These are phyloP conservation scores for Corylus avellana DNA, from an alignment of 306 rosid genomes.

Conservation along the genomic window DNA sequence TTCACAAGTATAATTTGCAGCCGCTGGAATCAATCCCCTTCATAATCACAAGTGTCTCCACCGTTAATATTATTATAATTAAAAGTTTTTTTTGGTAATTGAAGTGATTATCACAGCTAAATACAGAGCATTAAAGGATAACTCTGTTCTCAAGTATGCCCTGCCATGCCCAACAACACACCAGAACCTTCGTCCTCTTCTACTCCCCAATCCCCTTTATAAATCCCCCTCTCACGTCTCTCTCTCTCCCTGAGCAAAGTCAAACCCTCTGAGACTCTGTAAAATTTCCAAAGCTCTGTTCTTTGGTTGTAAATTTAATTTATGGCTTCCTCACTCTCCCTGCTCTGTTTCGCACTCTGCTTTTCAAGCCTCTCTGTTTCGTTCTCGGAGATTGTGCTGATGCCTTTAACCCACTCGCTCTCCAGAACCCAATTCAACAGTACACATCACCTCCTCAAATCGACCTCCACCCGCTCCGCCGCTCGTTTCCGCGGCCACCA, in stretches of 20 bases:
- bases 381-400: conserved; percentile 32
- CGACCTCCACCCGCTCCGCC: conserved; percentile 62
- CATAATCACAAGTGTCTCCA: not conserved
- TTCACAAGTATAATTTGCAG: not conserved
- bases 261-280: not conserved
- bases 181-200: conserved; percentile 26
- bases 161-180: not conserved
- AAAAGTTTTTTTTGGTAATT: not conserved
- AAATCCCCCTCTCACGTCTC: not conserved
- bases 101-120: not conserved
- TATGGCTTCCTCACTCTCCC: conserved; percentile 54
- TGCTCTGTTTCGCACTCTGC: conserved; percentile 51
- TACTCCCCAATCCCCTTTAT: conserved; percentile 1
- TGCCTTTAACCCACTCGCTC: conserved; percentile 69
- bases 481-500: conserved; percentile 57
- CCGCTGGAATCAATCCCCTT: not conserved
- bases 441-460: conserved; percentile 76
- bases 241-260: not conserved
- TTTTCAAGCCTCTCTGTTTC: conserved; percentile 33
- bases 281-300: conserved; percentile 8
- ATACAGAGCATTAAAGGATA: not conserved
- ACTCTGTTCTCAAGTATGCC: not conserved
- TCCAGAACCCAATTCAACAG: conserved; percentile 61
- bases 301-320: not conserved
- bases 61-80: not conserved